Evolutionary conservation across 202 grass and related monocot genomes (phyloP), one percentile per base, ranked within the genome.

Genomic region (Saccharum hybrid): DNA sequence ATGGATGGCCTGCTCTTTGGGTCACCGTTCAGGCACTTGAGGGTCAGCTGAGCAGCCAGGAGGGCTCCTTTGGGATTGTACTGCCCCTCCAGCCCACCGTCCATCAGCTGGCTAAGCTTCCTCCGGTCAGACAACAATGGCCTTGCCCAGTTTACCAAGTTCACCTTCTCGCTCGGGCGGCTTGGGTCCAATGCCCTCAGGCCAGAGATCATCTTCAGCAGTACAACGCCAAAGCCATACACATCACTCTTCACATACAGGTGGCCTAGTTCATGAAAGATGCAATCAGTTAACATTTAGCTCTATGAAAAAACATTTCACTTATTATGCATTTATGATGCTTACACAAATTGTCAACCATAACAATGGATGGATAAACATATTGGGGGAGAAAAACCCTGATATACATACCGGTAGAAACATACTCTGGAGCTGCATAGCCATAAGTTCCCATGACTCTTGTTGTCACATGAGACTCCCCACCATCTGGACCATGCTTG

Each of bases 161-260:
- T 97, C 37, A 87, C 81, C 74, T 92, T 87, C 63, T 51, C 81
- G 0, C 54, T 75, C 1, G 68, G 67, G 8, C 92, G 88, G 31
- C 67, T 83, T 0, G 56, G 52, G 76, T 97, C 94, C 22, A 94
- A 39, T 0, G 88, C 94, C 77, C 94, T 86, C 74, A 88, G 83
- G 8, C 94, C 94, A 0, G 90, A 87, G 10, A 97, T 88, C 84
- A 94, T 92, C 87, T 97, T 92, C 23, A 97, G 81, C 18, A 97
- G 83, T 46, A 97, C 92, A 2, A 97, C 94, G 0, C 94, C 92
- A 10, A 91, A 97, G 21, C 88, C 94, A 4, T 97, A 97, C 30
- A 97, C 94, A 42, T 97, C 94, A 16, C 94, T 97, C 80, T 97
- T 97, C 84, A 97, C 94, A 61, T 97, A 97, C 4, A 97, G 81